These are phyloP conservation scores for Peronosclerospora sorghi DNA, from an alignment of 352 stramenopile species.

Conservation along the genomic window DNA sequence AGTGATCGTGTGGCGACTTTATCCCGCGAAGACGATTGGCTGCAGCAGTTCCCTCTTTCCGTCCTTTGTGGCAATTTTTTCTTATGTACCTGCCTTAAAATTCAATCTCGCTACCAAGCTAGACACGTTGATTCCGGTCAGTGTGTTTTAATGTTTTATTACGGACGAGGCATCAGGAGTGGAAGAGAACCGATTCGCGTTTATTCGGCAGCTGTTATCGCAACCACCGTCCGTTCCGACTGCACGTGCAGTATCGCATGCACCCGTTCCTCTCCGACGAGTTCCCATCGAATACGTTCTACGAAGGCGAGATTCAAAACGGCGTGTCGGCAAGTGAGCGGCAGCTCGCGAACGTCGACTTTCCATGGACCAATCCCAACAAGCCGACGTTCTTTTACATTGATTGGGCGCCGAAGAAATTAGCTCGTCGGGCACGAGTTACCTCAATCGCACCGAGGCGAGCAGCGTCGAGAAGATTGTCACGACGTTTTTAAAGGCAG, in stretches of 20 bases:
- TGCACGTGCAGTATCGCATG: too few relatives aligned
- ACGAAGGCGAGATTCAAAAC: too few relatives aligned
- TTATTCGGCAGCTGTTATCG: constrained; percentile 25
- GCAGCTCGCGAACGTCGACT: constrained; percentile 79
- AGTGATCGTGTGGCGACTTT: constrained; percentile 4
- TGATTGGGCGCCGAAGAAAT: constrained; percentile 96
- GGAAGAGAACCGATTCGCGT: constrained; percentile 10
- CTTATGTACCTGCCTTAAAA: constrained; percentile 6
- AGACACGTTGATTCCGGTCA: constrained; percentile 38
- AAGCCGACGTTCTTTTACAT: constrained; percentile 98
- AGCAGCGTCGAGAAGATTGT: constrained; percentile 99
- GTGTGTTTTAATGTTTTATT: constrained; percentile 34
- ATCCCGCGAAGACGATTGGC: constrained; percentile 13
- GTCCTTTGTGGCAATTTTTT: constrained; percentile 15
- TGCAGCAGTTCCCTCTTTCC: constrained; percentile 30
- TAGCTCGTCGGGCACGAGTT: constrained; percentile 93
- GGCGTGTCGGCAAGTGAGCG: too few relatives aligned
- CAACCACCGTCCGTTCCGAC: too few relatives aligned
- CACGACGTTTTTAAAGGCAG: constrained; percentile 91
- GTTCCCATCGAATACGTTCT: too few relatives aligned
- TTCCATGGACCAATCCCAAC: constrained; percentile 94
- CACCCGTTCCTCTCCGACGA: too few relatives aligned
- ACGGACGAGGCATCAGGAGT: neutral
- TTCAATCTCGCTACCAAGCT: constrained; percentile 23
- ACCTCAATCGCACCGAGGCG: too few relatives aligned